A percentile compares a stretch with the other conserved stretches of the same genome.
Conservation (phyloP, 306 rosid species). For the Vachellia pachyceras region DNA sequence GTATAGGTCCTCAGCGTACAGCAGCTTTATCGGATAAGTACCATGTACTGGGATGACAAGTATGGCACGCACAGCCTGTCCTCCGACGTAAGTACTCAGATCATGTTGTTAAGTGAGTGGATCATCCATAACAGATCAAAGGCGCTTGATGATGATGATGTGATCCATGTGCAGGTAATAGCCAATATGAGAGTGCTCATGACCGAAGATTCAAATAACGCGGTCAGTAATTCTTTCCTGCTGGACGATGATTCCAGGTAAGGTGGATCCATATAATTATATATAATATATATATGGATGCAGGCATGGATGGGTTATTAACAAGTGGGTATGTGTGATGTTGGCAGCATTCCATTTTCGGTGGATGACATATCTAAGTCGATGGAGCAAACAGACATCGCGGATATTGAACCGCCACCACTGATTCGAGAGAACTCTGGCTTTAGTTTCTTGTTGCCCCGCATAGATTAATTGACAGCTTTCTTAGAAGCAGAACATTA, state of each 20-base stretch:
- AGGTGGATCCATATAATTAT: neutral
- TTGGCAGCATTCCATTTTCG: slow-evolving; percentile 67
- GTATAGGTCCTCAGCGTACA: slow-evolving; percentile 92
- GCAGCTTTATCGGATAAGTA: slow-evolving; percentile 93
- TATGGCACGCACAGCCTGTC: slow-evolving; percentile 56
- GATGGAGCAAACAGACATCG: slow-evolving; percentile 55
- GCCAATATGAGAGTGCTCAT: slow-evolving; percentile 66
- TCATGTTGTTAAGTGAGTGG: slow-evolving; percentile 31
- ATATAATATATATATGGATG: too few relatives aligned
- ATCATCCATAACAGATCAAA: slow-evolving; percentile 13
- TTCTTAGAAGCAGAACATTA: slow-evolving; percentile 12
- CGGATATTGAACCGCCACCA: slow-evolving; percentile 60
- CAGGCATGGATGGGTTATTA: neutral
- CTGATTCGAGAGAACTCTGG: slow-evolving; percentile 59
- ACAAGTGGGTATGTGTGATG: slow-evolving; percentile 15
- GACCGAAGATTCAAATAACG: slow-evolving; percentile 71
- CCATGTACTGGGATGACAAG: slow-evolving; percentile 95
- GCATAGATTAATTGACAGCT: slow-evolving; percentile 43
- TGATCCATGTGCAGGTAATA: slow-evolving; percentile 54
- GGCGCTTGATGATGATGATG: slow-evolving; percentile 26
- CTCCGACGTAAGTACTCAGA: slow-evolving; percentile 69
- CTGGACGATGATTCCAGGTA: slow-evolving; percentile 72
- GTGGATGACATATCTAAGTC: slow-evolving; percentile 72
- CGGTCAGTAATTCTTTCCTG: slow-evolving; percentile 69
- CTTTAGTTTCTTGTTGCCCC: slow-evolving; percentile 67